Evolutionary conservation across 768 basidiomycete genomes (phyloP).

Genomic region (Mycena galopus): DNA sequence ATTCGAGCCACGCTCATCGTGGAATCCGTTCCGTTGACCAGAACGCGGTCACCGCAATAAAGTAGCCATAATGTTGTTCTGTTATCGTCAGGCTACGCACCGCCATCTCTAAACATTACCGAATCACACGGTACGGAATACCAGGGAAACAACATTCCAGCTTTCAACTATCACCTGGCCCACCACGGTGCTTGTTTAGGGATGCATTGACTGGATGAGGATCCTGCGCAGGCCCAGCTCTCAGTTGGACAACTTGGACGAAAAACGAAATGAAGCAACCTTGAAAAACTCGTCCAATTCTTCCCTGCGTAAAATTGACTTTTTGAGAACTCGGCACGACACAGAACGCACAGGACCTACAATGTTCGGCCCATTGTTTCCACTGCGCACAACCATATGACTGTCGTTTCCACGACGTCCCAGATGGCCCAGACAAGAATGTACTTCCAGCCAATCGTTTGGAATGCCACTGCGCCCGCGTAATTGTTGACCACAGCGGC

Average conservation of each 20-base stretch:
- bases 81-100: too few species aligned
- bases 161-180: background rate
- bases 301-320: slow-evolving; percentile 15
- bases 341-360: slow-evolving; percentile 1
- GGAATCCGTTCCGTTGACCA: slow-evolving; percentile 23
- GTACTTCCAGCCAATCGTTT: slow-evolving; percentile 30
- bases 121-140: background rate
- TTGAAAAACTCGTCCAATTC: slow-evolving; percentile 35
- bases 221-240: background rate
- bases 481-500: slow-evolving; percentile 24
- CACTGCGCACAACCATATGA: slow-evolving; percentile 27
- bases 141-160: background rate
- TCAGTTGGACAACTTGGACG: background rate
- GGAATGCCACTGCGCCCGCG: slow-evolving; percentile 23
- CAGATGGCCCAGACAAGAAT: slow-evolving; percentile 21
- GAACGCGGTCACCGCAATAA: background rate
- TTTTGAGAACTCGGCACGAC: background rate
- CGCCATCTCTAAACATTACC: background rate
- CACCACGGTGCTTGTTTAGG: slow-evolving; percentile 10
- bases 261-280: background rate
- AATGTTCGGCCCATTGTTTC: slow-evolving; percentile 31
- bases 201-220: slow-evolving; percentile 29
- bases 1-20: slow-evolving; percentile 21
- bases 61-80: background rate
- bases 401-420: slow-evolving; percentile 16